Evolutionary conservation across 2,329 filamentous ascomycete species (phyloP), one percentile per base, ranked within the genome.

Genomic region (Colletotrichum lindemuthianum): DNA sequence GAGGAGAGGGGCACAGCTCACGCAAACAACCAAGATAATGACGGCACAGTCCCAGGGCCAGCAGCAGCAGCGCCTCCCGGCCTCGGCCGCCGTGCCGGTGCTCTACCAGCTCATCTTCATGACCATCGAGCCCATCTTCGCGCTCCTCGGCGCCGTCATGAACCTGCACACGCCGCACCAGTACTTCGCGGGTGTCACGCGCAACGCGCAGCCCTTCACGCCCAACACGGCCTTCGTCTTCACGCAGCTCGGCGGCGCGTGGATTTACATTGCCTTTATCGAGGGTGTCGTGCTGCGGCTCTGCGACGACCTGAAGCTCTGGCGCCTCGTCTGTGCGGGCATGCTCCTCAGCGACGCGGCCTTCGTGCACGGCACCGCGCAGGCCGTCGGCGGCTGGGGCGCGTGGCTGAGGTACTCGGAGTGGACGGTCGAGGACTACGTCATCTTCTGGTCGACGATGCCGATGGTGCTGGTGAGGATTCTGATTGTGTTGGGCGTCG

Each of bases 231-330:
- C 69, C 3, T 76, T 74, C 60, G 68, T 76, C 44, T 76, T 73
- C 70, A 76, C 72, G 5, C 69, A 74, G 59, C 63, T 76, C 24
- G 72, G 67, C 41, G 72, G 74, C 47, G 68, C 60, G 8, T 76
- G 74, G 74, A 70, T 78, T 13, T 71, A 73, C 67, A 76, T 79
- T 60, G 77, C 76, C 56, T 77, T 78, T 68, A 71, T 73, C 67
- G 73, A 76, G 66, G 75, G 72, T 40, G 71, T 79, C 12, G 71
- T 79, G 15, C 67, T 79, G 67, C 72, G 74, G 4, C 37, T 70
- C 36, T 73, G 70, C 13, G 73, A 74, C 41, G 76, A 79, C 61
- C 58, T 71, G 8, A 65, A 70, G 1, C 69, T 79, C 24, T 80
- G 77, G 77, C 70, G 73, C 32, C 45, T 75, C 41, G 59, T 78